A percentile compares a stretch with the other conserved stretches of the same genome.
Evolutionary conservation across 1,139 yeast genomes (phyloP).

Genomic region (Hanseniaspora gamundiae): DNA sequence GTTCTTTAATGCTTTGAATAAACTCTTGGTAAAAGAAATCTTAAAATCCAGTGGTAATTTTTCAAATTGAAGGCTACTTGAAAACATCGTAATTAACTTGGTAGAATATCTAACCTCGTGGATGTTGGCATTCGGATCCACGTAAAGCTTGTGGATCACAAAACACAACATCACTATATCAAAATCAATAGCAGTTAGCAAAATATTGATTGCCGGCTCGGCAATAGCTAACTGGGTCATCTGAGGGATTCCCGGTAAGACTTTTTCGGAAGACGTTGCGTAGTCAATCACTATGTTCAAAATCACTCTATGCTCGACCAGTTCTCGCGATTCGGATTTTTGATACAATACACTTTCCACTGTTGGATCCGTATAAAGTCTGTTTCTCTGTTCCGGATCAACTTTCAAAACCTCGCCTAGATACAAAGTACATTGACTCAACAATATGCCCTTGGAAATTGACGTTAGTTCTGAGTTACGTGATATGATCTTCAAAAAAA

Average conservation of each 20-base stretch:
- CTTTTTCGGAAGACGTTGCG: constrained; percentile 21
- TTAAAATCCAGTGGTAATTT: background rate
- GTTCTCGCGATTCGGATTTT: constrained; percentile 34
- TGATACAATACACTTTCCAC: constrained; percentile 30
- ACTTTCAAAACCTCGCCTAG: constrained; percentile 21
- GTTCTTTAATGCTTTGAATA: constrained; percentile 33
- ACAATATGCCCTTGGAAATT: constrained; percentile 23
- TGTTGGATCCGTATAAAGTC: constrained; percentile 15
- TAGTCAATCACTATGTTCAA: constrained; percentile 31
- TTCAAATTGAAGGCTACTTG: background rate
- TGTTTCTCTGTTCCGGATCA: constrained; percentile 19
- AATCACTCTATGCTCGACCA: constrained; percentile 26
- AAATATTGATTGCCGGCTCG: constrained; percentile 31
- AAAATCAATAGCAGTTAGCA: constrained; percentile 37
- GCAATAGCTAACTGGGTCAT: constrained; percentile 22
- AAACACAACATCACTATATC: constrained; percentile 49
- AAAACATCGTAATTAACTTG: constrained; percentile 30
- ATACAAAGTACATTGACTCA: constrained; percentile 24
- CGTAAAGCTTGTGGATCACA: constrained; percentile 34
- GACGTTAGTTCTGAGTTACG: constrained; percentile 16
- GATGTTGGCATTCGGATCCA: constrained; percentile 3
- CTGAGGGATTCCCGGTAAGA: constrained; percentile 22
- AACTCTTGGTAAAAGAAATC: constrained; percentile 26
- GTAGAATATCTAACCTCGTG: constrained; percentile 26
- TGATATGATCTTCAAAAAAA: constrained; percentile 21